These are phyloP conservation scores for Clarireedia sp. DNA, from an alignment of 2,329 filamentous ascomycete genomes.

Conservation along the genomic window DNA sequence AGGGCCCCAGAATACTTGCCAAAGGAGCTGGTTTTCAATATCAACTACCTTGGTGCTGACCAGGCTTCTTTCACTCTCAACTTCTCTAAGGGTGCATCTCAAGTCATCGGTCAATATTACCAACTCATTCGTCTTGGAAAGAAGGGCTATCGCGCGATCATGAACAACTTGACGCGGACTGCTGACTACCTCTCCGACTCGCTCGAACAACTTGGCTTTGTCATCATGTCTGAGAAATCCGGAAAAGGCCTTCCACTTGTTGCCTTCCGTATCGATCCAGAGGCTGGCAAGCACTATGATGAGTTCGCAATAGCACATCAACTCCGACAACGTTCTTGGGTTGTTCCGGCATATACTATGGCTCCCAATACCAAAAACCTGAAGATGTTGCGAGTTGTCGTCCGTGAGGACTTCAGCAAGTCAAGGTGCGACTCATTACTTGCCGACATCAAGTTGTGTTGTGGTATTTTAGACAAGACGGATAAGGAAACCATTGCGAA, in stretches of 20 bases:
- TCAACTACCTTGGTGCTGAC: conserved; percentile 95
- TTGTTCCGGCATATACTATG: conserved; percentile 96
- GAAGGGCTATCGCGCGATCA: conserved; percentile 84
- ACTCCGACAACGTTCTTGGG: conserved; percentile 80
- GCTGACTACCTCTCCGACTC: conserved; percentile 76
- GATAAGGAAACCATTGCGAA: conserved; percentile 63
- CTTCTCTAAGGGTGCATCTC: conserved; percentile 90
- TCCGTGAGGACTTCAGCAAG: conserved; percentile 85
- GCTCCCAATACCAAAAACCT: conserved; percentile 61
- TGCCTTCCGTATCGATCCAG: conserved; percentile 68
- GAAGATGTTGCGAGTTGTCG: conserved; percentile 88
- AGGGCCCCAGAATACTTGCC: conserved; percentile 75
- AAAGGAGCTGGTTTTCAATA: conserved; percentile 90
- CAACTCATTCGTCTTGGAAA: conserved; percentile 92
- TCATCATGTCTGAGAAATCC: conserved; percentile 75
- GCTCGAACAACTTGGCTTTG: conserved; percentile 68
- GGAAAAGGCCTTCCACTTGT: conserved; percentile 82
- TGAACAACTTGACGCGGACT: conserved; percentile 85
- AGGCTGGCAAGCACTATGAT: conserved; percentile 52
- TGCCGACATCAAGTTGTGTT: conserved; percentile 68
- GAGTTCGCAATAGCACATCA: conserved; percentile 78
- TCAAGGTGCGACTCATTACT: conserved; percentile 74
- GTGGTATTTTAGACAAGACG: conserved; percentile 64
- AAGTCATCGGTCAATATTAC: conserved; percentile 96
- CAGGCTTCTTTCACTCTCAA: conserved; percentile 95